Conservation (phyloP, 306 rosid species). For the peach (Prunus persica) region Prunus_persica_NCBIv2 NC_034016.1:11912001-11912500, state of each 20-base stretch:
- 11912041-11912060: conserved; percentile 70
- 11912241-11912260: not conserved
- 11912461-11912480: conserved; percentile 43
- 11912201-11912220: conserved; percentile 25
- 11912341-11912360: conserved; percentile 39
- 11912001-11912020: conserved; percentile 41
- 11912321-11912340: not conserved
- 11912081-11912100: conserved; percentile 26
- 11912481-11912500: conserved; percentile 40
- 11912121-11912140: conserved; percentile 41
- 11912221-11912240: not conserved
- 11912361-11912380: not conserved
- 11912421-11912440: conserved; percentile 32
- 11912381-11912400: conserved; percentile 19
- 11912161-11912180: conserved; percentile 61
- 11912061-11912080: conserved; percentile 65
- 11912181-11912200: conserved; percentile 57
- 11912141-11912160: conserved; percentile 61
- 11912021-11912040: conserved; percentile 61
- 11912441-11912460: conserved; percentile 34
- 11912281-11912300: not conserved
- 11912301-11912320: too few species aligned
- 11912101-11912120: conserved; percentile 38
- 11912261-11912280: not conserved
- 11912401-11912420: conserved; percentile 26